Base-by-base conservation (phyloP, 148 eudicot species). In the Agrostemma githago region DNA sequence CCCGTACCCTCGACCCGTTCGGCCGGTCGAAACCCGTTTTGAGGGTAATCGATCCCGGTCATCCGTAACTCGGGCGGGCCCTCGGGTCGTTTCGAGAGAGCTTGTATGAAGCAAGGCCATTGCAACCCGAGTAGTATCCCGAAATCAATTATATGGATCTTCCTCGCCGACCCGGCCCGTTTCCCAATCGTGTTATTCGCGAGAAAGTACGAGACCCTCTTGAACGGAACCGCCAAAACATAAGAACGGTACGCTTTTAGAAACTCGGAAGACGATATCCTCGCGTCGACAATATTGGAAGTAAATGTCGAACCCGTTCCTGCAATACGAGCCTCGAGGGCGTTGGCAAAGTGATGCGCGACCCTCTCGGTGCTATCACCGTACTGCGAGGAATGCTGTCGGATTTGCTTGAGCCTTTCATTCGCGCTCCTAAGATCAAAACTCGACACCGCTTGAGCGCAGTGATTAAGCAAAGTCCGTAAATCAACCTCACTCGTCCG, bases 361-460 rank as follows among this genome's bases (percentile, higher is more conserved):
- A 84, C 46, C 68, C 89, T 84, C 62, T 86, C 83, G 8, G 69
- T 77, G 53, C 85, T 83, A 78, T 82, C 86, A 41, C 89, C 89
- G 15, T 72, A 70, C 6, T 80, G 79, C 2, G 85, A 70, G 59
- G 86, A 84, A 71, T 86, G 79, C 20, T 78, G 75, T 75, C 84
- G 74, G 12, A 86, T 82, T 66, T 77, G 82, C 74, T 51, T 80
- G 26, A 86, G 86, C 57, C 66, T 63, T 59, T 79, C 86, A 72
- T 80, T 82, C 11, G 86, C 89, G 62, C 61, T 71, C 64, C 79
- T 80, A 56, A 78, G 75, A 77, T 86, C 87, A 41, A 76, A 82
- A 51, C 76, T 79, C 10, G 85, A 68, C 73, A 86, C 83, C 8
- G 89, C 87, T 74, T 84, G 87, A 46, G 86, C 87, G 79, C 86